Evolutionary conservation across 495 filamentous ascomycete species (phyloP), one percentile per base, ranked within the genome.

Genomic region (Xylaria bambusicola): DNA sequence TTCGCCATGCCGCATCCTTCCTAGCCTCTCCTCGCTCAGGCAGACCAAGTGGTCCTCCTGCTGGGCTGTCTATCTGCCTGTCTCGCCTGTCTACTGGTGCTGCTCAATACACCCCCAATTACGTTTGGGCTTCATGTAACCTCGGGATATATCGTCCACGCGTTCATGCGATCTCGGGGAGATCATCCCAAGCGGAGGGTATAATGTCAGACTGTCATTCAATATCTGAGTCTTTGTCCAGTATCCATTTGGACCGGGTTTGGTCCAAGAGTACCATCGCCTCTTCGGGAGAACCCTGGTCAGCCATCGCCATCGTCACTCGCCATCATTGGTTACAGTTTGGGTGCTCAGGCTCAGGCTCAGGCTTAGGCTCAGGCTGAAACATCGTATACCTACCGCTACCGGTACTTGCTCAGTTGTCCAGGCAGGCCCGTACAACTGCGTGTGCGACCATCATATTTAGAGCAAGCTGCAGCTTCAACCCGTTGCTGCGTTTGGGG

Each of bases 351-450:
- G n/a, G n/a, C n/a, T n/a, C n/a, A n/a, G n/a, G n/a, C n/a, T n/a
- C n/a, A n/a, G n/a, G n/a, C n/a, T n/a, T n/a, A n/a, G n/a, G n/a
- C n/a, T n/a, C n/a, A n/a, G 52, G 52, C 52, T 56, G 52, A 56
- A 56, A 56, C 52, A 40, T 18, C 42, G 50, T 40, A 46, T 46
- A 35, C 52, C 24, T 21, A 46, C 9, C 38, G 13, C 17, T 44
- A 38, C 36, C 21, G 1, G 7, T 54, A 27, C 50, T 17, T 15
- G n/a, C 17, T 44, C 40, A 29, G 18, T 15, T 44, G 36, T 54
- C 41, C 52, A 54, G 9, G 13, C 36, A 15, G 12, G 36, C 3
- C 24, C 18, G 26, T n/a, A 49, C 24, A 17, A 31, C 36, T 38
- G 13, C 36, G 36, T 38, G 36, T 38, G 13, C 36, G 15, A 38